Conservation (phyloP, 2,329 filamentous ascomycete genomes). For the Penicillium crustosum region DNA sequence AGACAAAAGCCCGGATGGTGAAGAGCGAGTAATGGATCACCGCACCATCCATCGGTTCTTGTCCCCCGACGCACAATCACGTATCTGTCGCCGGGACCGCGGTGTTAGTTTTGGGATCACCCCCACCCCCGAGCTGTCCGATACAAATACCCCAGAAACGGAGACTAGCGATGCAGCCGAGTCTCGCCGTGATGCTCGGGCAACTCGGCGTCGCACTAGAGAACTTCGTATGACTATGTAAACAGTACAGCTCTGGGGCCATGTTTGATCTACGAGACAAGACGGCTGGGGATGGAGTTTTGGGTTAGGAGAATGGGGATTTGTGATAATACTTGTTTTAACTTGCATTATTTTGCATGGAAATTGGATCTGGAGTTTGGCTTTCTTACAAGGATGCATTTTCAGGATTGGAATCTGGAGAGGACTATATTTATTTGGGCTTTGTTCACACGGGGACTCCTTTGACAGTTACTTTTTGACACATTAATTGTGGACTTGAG, state of each 20-base stretch:
- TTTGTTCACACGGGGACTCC: constrained; percentile 1
- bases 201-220: constrained; percentile 34
- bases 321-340: constrained; percentile 16
- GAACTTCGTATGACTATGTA: constrained; percentile 40
- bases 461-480: not conserved
- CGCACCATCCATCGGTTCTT: constrained; percentile 84
- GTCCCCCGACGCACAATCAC: constrained; percentile 64
- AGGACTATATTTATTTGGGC: not conserved
- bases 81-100: constrained; percentile 38
- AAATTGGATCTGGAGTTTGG: constrained; percentile 15
- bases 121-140: constrained; percentile 40
- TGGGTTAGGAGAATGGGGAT: constrained; percentile 1
- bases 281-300: constrained; percentile 1
- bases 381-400: not conserved
- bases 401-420: constrained; percentile 10
- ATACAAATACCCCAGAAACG: constrained; percentile 38
- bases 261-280: constrained; percentile 8
- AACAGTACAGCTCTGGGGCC: constrained; percentile 9
- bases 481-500: not conserved
- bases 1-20: constrained; percentile 74
- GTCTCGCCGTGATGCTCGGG: constrained; percentile 37
- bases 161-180: constrained; percentile 39
- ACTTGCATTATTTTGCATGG: constrained; percentile 12
- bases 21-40: constrained; percentile 73
- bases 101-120: constrained; percentile 39